Conservation (phyloP, 2,329 filamentous ascomycete genomes). For the Geosmithia morbida region DNA sequence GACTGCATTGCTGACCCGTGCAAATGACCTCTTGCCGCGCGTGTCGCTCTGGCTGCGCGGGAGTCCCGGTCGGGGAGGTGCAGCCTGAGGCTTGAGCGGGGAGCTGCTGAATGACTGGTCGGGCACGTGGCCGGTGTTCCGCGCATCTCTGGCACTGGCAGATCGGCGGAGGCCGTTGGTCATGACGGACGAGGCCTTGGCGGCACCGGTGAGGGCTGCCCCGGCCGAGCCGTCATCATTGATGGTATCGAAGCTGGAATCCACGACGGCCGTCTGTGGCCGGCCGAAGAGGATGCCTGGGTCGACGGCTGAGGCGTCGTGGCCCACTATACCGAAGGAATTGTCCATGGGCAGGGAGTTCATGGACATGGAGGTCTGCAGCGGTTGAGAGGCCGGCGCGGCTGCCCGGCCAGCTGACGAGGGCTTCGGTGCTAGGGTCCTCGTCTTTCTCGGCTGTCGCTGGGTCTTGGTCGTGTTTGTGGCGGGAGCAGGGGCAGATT, state of each 20-base stretch:
- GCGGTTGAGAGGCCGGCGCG: too few species aligned
- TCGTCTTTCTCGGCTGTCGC: conserved; percentile 18
- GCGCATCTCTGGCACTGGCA: conserved; percentile 26
- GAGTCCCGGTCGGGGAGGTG: conserved; percentile 28
- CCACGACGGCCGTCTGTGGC: conserved; percentile 31
- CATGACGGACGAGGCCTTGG: conserved; percentile 8
- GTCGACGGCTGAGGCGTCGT: conserved; percentile 32
- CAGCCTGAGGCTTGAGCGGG: conserved; percentile 35
- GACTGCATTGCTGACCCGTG: too few species aligned
- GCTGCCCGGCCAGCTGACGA: too few species aligned
- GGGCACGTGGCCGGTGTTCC: conserved; percentile 20
- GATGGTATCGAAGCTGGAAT: conserved; percentile 15
- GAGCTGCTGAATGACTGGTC: conserved; percentile 30
- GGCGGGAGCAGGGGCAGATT: background rate
- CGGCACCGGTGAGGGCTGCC: conserved; percentile 10
- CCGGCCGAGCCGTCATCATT: conserved; percentile 6
- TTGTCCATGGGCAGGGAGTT: conserved; percentile 22
- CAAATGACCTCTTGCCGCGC: conserved; percentile 26
- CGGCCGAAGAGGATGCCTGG: conserved; percentile 44
- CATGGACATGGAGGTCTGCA: background rate
- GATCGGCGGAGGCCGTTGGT: conserved; percentile 22
- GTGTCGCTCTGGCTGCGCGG: conserved; percentile 41
- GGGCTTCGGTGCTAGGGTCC: conserved; percentile 35
- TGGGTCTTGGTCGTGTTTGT: conserved; percentile 4
- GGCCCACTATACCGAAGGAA: conserved; percentile 32